Base-by-base conservation (phyloP, 2,329 filamentous ascomycete genomes). In the Claviceps quebecensis region DNA sequence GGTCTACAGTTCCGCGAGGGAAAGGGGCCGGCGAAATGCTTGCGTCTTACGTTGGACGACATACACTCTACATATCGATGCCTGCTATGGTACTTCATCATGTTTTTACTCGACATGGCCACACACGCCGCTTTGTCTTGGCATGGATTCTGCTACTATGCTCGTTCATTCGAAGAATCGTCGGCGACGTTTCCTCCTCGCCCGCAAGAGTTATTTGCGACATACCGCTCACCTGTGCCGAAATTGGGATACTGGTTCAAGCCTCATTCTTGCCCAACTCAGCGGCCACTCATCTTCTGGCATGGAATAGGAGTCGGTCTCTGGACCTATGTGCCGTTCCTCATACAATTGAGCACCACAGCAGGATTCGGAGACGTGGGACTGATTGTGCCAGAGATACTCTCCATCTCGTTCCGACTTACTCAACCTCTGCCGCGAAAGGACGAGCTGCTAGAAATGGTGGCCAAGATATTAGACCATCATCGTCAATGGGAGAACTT, bases 251-350 rank as follows among this genome's bases (percentile, higher is more conserved):
- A 87, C 68, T 87, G 81, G 79, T 71, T 82, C 58, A 74, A 76
- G 2, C 78, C 78, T 5, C 83, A 86, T 59, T 78, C 78, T 1
- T 55, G 56, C 11, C 23, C 53, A 4, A 54, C 55, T 7, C 72
- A 72, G 49, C 65, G 76, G 0, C 84, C 83, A 0, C 65, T 87
- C 7, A 64, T 87, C 4, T 86, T 86, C 64, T 71, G 86, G 47
- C 84, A 87, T 57, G 84, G 84, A 16, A 84, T 86, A 47, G 82
- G 83, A 43, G 72, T 87, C 52, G 83, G 84, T 0, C 71, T 87
- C 2, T 76, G 77, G 60, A 75, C 81, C 0, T 84, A 86, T 57
- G 67, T 73, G 13, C 62, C 66, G 16, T 83, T 83, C 58, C 66
- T 87, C 1, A 61, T 65, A 37, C 72, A 75, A 48, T 63, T 86